Evolutionary conservation across 768 basidiomycete genomes (phyloP), one percentile per base, ranked within the genome.

Genomic region (Lactarius tabidus): DNA sequence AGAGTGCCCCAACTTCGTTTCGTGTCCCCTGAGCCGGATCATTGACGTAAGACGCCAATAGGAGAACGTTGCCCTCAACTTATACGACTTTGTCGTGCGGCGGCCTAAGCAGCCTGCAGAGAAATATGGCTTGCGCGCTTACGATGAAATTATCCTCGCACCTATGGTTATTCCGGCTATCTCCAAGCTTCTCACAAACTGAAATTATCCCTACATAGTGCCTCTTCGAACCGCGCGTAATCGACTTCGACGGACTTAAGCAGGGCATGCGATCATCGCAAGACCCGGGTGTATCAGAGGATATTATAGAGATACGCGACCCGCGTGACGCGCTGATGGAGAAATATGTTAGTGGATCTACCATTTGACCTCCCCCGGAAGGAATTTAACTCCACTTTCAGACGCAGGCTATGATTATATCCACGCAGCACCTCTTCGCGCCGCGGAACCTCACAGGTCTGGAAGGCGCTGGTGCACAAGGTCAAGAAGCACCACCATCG

Each of bases 61-160:
- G 96, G 85, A 85, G 54, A 91, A 96, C 66, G 92, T 98, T 6
- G 95, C 91, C 2, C 79, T 93, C 59, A 96, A 94, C 71, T 74
- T 93, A 54, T 95, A 93, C 75, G 94, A 97, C 73, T 95, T 98
- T 70, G 84, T 89, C 26, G 90, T 96, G 17, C 83, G 95, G 41
- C 78, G 84, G 59, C 89, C 94, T 6, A 86, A 85, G 41, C 82
- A 84, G 60, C 78, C 86, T 17, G 89, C 95, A 0, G 84, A 90
- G 74, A 97, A 97, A 73, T 98, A 95, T 73, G 89, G 86, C 31
- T 78, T 97, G 52, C 86, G 94, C 31, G 89, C 92, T 2, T 98
- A 97, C 72, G 96, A 98, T 73, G 97, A 99, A 75, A 88, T 91
- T 59, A 95, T 97, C 65, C 79, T 98, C 36, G 94, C 95, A 0